These are phyloP conservation scores for Aspergillus melleus DNA, from an alignment of 2,329 filamentous ascomycete genomes.

Conservation along the genomic window DNA sequence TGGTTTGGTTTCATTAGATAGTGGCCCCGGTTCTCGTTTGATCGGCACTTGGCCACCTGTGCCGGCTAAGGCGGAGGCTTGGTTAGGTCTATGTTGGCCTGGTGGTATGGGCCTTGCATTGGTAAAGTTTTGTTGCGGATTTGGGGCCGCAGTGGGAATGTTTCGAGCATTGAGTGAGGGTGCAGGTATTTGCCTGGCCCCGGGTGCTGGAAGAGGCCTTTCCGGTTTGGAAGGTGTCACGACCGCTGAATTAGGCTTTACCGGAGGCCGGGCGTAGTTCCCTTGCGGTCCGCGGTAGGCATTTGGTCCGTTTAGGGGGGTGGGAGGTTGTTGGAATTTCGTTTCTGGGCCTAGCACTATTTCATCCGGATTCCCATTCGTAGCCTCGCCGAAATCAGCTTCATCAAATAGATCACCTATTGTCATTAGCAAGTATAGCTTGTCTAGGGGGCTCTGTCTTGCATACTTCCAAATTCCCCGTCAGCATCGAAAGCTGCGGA, in stretches of 20 bases:
- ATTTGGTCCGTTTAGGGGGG: conserved; percentile 23
- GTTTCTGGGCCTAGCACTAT: conserved; percentile 56
- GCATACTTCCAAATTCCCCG: conserved; percentile 46
- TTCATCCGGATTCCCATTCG: conserved; percentile 75
- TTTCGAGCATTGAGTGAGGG: conserved; percentile 19
- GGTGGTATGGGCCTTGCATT: conserved; percentile 19
- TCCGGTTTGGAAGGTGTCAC: conserved; percentile 43
- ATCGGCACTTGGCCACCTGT: conserved; percentile 21
- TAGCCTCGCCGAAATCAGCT: conserved; percentile 69
- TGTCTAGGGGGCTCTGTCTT: background rate
- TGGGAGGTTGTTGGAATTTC: conserved; percentile 27
- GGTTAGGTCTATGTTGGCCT: conserved; percentile 17
- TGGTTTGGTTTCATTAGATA: conserved; percentile 11
- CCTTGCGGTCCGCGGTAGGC: conserved; percentile 22
- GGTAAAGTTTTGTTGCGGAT: conserved; percentile 20
- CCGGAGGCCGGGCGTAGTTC: conserved; percentile 17
- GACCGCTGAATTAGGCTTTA: conserved; percentile 23
- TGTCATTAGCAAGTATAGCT: conserved; percentile 17
- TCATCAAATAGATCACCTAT: conserved; percentile 68
- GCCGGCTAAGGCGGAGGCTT: conserved; percentile 10
- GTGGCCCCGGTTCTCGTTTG: conserved; percentile 25
- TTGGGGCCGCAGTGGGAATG: conserved; percentile 18
- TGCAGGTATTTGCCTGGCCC: conserved; percentile 23
- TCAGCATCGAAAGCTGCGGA: conserved; percentile 37
- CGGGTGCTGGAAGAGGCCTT: conserved; percentile 25